phyloP scores from a whole-genome alignment of 1,284 basidiomycete genomes.

The Austroboletus rostrupii region DNA sequence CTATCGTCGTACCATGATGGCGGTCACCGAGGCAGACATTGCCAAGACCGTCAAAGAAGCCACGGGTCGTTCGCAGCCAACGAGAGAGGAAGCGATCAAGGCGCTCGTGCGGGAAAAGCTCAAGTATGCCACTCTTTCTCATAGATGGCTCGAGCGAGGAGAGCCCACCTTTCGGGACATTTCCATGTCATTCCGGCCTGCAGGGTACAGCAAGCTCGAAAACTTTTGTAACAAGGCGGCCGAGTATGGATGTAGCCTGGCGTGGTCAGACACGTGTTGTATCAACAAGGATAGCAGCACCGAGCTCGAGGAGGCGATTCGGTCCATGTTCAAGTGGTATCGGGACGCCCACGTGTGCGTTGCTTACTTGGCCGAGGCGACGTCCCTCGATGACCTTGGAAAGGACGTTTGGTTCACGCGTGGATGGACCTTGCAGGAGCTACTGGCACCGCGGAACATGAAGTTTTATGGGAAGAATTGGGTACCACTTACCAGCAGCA shows the following conservation, averaged over 20 bases:
- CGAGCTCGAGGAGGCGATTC: constrained; percentile 31
- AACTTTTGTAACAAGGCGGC: constrained; percentile 26
- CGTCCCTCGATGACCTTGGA: constrained; percentile 24
- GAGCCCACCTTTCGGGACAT: constrained; percentile 52
- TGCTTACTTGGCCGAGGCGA: constrained; percentile 30
- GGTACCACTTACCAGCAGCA: constrained; percentile 19
- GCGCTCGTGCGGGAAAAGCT: constrained; percentile 45
- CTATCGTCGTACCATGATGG: constrained; percentile 24
- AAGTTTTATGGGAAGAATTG: constrained; percentile 29
- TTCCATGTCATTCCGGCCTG: constrained; percentile 27
- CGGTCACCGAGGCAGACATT: constrained; percentile 26
- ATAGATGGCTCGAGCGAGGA: constrained; percentile 65
- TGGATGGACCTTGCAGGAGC: constrained; percentile 29
- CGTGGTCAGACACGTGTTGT: constrained; percentile 32
- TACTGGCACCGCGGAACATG: constrained; percentile 27
- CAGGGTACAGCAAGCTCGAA: constrained; percentile 26
- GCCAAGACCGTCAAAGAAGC: constrained; percentile 25
- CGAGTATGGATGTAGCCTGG: constrained; percentile 26
- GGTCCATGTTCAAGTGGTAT: constrained; percentile 34
- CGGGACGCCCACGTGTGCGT: constrained; percentile 29
- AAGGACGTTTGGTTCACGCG: constrained; percentile 33
- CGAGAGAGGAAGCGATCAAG: constrained; percentile 27
- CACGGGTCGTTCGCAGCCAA: constrained; percentile 41
- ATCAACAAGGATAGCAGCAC: constrained; percentile 6
- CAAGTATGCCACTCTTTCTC: constrained; percentile 51